These are phyloP conservation scores for Corylus avellana DNA, from an alignment of 306 rosid species.

Conservation along the genomic window DNA sequence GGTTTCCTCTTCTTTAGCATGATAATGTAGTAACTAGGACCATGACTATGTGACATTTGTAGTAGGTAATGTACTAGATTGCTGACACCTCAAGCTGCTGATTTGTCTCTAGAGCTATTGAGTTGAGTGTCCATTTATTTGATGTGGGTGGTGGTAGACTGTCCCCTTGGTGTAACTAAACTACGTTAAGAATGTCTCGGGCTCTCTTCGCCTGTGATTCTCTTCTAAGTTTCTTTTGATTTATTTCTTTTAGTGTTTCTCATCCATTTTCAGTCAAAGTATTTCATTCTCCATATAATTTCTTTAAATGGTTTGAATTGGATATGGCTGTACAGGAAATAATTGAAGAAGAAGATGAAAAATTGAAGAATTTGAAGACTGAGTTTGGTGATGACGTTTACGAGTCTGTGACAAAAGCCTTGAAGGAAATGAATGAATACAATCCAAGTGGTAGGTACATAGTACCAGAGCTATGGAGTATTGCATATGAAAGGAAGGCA, in stretches of 20 bases:
- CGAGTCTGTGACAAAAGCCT: constrained; percentile 52
- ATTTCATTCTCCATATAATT: not conserved
- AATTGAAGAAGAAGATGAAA: constrained; percentile 63
- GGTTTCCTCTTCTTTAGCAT: not conserved
- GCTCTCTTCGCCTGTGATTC: not conserved
- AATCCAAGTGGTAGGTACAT: constrained; percentile 85
- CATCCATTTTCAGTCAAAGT: not conserved
- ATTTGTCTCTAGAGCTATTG: not conserved
- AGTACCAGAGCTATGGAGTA: constrained; percentile 60
- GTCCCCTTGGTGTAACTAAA: not conserved
- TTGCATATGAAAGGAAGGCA: constrained; percentile 61
- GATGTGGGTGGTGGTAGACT: not conserved
- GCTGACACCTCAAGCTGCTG: not conserved
- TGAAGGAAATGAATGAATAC: constrained; percentile 66
- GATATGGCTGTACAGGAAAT: constrained; percentile 47
- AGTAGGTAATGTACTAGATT: not conserved
- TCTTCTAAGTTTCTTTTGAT: not conserved
- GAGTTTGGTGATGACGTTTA: constrained; percentile 61
- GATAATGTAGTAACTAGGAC: not conserved
- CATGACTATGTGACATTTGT: not conserved
- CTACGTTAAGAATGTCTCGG: not conserved
- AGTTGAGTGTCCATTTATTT: not conserved
- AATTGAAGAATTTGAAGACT: constrained; percentile 49
- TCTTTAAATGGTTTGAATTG: not conserved
- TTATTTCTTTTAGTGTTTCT: not conserved